These are phyloP conservation scores for Chalciporus sphaerocephalus DNA, from an alignment of 768 basidiomycete species.

Conservation along the genomic window DNA sequence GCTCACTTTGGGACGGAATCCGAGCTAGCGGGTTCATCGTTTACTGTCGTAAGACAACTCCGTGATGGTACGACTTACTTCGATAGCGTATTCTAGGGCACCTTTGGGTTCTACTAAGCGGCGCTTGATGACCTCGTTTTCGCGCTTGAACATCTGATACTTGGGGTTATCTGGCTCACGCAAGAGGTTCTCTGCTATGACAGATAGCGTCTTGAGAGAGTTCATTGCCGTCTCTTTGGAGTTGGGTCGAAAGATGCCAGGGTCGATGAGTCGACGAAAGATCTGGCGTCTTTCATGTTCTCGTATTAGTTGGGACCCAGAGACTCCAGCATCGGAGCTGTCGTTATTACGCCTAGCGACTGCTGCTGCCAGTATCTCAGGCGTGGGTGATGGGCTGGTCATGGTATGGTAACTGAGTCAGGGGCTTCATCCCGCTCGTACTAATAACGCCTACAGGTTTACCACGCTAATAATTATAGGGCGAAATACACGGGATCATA, in stretches of 20 bases:
- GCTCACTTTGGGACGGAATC: slow-evolving; percentile 65
- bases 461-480: not conserved
- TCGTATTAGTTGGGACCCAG: slow-evolving; percentile 23
- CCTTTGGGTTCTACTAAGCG: slow-evolving; percentile 66
- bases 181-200: slow-evolving; percentile 68
- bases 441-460: not conserved
- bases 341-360: slow-evolving; percentile 21
- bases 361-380: slow-evolving; percentile 28
- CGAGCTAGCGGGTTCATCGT: slow-evolving; percentile 44
- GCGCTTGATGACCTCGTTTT: slow-evolving; percentile 63
- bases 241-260: slow-evolving; percentile 73
- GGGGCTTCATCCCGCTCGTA: slow-evolving; percentile 11
- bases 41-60: slow-evolving; percentile 8
- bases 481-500: not conserved
- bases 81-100: slow-evolving; percentile 74
- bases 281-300: slow-evolving; percentile 66
- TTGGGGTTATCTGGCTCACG: slow-evolving; percentile 69
- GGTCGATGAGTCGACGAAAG: slow-evolving; percentile 74
- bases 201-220: slow-evolving; percentile 66
- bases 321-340: not conserved
- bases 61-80: slow-evolving; percentile 43
- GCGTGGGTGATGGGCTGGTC: slow-evolving; percentile 11
- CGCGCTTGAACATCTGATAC: slow-evolving; percentile 71
- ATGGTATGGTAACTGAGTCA: slow-evolving; percentile 11
- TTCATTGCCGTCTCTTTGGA: slow-evolving; percentile 53